Evolutionary conservation across 2,329 filamentous ascomycete species (phyloP).

Genomic region (Leptographium flavum): DNA sequence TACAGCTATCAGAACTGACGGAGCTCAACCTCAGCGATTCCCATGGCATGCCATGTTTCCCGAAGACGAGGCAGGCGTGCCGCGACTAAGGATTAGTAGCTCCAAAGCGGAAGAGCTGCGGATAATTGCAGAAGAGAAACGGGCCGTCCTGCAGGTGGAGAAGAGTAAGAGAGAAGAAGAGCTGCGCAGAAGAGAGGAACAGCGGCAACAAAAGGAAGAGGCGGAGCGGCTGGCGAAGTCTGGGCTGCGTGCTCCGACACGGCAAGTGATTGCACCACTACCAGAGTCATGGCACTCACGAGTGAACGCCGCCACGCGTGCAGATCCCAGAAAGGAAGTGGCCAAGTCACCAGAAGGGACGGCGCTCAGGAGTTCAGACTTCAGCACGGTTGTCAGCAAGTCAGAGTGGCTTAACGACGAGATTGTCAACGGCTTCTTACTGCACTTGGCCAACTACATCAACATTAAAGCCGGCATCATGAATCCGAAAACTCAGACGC

Average conservation of each 20-base stretch:
- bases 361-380: conserved; percentile 41
- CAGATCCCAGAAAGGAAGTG: conserved; percentile 21
- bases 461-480: conserved; percentile 41
- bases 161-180: conserved; percentile 12
- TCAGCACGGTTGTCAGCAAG: conserved; percentile 43
- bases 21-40: background rate
- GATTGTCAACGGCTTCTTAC: conserved; percentile 53
- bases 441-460: conserved; percentile 43
- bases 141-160: conserved; percentile 11
- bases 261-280: conserved; percentile 17
- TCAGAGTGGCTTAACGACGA: conserved; percentile 64
- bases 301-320: conserved; percentile 22
- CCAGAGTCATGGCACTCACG: conserved; percentile 22
- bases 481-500: conserved; percentile 28
- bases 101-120: conserved; percentile 15
- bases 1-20: background rate
- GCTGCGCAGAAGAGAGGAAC: conserved; percentile 11
- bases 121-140: conserved; percentile 8
- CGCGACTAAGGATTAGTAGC: conserved; percentile 12
- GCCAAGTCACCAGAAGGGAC: conserved; percentile 33
- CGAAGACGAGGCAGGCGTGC: conserved; percentile 3
- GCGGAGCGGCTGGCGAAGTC: conserved; percentile 10
- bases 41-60: conserved; percentile 4
- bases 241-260: conserved; percentile 15
- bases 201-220: conserved; percentile 11